Percentiles rank a stretch among this genome's conserved stretches.
Conservation (phyloP, 1,139 yeast species). For the Pichiaceae sp. region DNA sequence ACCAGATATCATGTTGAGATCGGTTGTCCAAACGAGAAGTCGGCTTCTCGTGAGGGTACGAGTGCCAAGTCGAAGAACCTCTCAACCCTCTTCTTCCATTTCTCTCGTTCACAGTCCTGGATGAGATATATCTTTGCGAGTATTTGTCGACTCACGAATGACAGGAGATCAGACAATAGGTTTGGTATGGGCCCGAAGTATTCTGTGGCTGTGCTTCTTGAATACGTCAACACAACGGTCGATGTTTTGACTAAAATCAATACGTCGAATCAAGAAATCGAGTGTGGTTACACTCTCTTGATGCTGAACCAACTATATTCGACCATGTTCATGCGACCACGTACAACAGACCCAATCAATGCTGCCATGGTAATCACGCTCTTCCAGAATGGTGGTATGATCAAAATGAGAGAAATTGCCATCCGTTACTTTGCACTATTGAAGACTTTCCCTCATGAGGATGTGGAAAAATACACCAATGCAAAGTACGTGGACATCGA, state of each 20-base stretch:
- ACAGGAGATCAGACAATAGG: conserved; percentile 33
- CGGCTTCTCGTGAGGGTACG: conserved; percentile 30
- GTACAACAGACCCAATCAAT: conserved; percentile 17
- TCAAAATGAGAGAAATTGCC: conserved; percentile 14
- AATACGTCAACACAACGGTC: conserved; percentile 24
- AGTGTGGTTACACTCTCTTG: conserved; percentile 26
- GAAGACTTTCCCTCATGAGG: conserved; percentile 8
- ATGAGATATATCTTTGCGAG: conserved; percentile 33
- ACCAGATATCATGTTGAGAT: conserved; percentile 28
- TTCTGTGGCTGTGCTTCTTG: conserved; percentile 34
- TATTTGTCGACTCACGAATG: conserved; percentile 30
- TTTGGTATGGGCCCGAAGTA: conserved; percentile 28
- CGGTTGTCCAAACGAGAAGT: conserved; percentile 27
- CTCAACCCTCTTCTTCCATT: conserved; percentile 43
- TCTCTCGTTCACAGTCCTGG: conserved; percentile 43
- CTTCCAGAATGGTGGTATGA: conserved; percentile 17
- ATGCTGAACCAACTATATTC: conserved; percentile 24
- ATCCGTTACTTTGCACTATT: conserved; percentile 13
- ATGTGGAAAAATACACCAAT: conserved; percentile 9
- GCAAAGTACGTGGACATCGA: conserved; percentile 17
- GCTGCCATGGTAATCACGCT: conserved; percentile 17
- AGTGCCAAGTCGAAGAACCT: conserved; percentile 55
- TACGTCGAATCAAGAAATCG: conserved; percentile 14
- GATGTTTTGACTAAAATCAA: conserved; percentile 12
- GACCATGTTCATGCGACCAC: conserved; percentile 14